Percentiles rank a stretch among this genome's conserved stretches.
phyloP scores from a whole-genome alignment of 495 filamentous ascomycete genomes.

The Neurospora hispaniola region DNA sequence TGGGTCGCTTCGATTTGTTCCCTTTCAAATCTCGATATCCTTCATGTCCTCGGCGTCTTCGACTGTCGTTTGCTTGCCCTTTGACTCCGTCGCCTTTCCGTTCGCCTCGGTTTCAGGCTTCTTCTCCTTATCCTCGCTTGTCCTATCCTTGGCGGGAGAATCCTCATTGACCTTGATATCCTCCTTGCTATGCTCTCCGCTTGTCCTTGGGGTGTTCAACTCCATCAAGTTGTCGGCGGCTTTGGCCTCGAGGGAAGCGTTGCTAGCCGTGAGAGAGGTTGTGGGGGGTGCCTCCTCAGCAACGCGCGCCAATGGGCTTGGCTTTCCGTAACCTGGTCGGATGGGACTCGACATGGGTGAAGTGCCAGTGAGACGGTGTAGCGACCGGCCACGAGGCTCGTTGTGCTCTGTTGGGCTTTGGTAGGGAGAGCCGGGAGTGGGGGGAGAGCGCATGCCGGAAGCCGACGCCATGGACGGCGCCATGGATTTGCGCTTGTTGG shows the following conservation, averaged over 20 bases:
- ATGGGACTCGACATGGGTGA: conserved; percentile 44
- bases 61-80: conserved; percentile 23
- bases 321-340: conserved; percentile 37
- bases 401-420: conserved; percentile 35
- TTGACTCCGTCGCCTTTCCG: conserved; percentile 13
- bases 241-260: conserved; percentile 6
- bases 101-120: conserved; percentile 10
- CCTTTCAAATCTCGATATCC: conserved; percentile 44
- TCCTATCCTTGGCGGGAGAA: conserved; percentile 15
- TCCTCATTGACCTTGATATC: conserved; percentile 17
- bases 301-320: conserved; percentile 42
- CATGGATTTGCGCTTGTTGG: conserved; percentile 33
- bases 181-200: conserved; percentile 34
- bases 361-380: conserved; percentile 41
- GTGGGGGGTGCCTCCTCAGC: conserved; percentile 32
- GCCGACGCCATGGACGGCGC: conserved; percentile 27
- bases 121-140: conserved; percentile 5
- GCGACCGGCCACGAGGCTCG: conserved; percentile 37
- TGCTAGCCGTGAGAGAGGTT: conserved; percentile 11
- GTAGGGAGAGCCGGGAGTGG: conserved; percentile 26
- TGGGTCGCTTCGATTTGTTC: not conserved
- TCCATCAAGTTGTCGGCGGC: conserved; percentile 25
- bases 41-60: conserved; percentile 42
- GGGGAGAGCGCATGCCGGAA: conserved; percentile 31
- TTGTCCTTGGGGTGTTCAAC: conserved; percentile 41